Base-by-base conservation (phyloP, 139 green algal genomes). In the Chlorokybus atmophyticus region DNA sequence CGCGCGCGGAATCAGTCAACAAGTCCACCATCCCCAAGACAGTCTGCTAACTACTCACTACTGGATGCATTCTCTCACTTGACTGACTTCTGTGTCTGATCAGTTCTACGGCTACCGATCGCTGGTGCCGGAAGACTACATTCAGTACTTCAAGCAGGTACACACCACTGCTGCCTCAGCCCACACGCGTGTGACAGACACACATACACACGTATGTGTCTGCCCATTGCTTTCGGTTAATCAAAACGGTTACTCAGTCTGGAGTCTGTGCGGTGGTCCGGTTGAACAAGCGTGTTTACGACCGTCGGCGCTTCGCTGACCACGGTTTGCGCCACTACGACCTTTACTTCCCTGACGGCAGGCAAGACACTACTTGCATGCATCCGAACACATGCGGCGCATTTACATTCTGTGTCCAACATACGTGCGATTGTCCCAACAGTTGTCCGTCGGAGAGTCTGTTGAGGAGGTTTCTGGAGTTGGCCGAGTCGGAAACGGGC, bases 261-360 rank as follows among this genome's bases (percentile, higher is more conserved):
- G 74, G 78, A 0, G 75, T 95, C 3, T 75, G 65, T 7, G 69
- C 70, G 4, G 67, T 95, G 19, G 78, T 95, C 25, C 79, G 87
- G 2, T 74, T 94, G 8, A 95, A 95, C 75, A 91, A 88, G 55
- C 80, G 82, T 62, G 72, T 87, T 72, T 95, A 95, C 64, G 86
- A 95, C 55, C 59, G 60, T 4, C 68, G 69, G 55, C 73, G 79
- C n/a, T 94, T 94, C 64, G 78, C 79, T 24, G 52, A 80, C 54
- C 68, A 67, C 23, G 86, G 86, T 24, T 76, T 95, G 52, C 59
- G 65, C 28, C 82, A 90, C 67, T 71, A 93, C 62, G 86, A 95
- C 44, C 73, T 95, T 31, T 94, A 93, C 78, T 95, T 95, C 52
- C 85, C 87, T 19, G 87, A 95, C 60, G 60, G 60, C 38, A 60